These are phyloP conservation scores for Letharia columbiana DNA, from an alignment of 495 filamentous ascomycete species.

Conservation along the genomic window DNA sequence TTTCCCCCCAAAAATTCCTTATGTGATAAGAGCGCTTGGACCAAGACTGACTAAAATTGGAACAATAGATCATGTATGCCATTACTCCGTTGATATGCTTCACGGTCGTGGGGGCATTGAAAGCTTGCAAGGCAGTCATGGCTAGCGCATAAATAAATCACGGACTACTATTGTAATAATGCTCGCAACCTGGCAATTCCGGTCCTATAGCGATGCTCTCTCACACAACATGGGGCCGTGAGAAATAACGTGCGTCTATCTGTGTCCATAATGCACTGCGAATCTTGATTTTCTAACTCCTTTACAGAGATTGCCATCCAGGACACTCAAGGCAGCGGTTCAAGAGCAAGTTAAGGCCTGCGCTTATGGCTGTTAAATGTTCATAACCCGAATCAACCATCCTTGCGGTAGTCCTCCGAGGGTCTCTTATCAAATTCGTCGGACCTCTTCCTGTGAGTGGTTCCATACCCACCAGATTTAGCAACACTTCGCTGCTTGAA, in stretches of 20 bases:
- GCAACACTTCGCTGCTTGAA: background rate
- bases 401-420: background rate
- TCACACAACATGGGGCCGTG: background rate
- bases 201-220: background rate
- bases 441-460: background rate
- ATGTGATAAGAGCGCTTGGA: background rate
- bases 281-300: background rate
- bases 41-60: background rate
- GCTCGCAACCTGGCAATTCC: background rate
- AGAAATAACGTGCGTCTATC: background rate
- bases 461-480: background rate
- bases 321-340: background rate
- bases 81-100: constrained; percentile 47
- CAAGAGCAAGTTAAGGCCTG: background rate
- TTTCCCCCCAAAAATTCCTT: background rate
- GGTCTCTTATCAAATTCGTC: background rate
- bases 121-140: constrained; percentile 37
- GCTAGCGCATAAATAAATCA: constrained; percentile 3
- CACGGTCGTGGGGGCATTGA: constrained; percentile 43
- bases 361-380: background rate
- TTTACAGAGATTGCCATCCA: background rate
- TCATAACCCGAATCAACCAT: background rate
- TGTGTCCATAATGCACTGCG: background rate
- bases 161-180: background rate
- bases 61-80: constrained; percentile 38